phyloP scores from a whole-genome alignment of 495 filamentous ascomycete genomes.

The Lentithecium fluviatile region DNA sequence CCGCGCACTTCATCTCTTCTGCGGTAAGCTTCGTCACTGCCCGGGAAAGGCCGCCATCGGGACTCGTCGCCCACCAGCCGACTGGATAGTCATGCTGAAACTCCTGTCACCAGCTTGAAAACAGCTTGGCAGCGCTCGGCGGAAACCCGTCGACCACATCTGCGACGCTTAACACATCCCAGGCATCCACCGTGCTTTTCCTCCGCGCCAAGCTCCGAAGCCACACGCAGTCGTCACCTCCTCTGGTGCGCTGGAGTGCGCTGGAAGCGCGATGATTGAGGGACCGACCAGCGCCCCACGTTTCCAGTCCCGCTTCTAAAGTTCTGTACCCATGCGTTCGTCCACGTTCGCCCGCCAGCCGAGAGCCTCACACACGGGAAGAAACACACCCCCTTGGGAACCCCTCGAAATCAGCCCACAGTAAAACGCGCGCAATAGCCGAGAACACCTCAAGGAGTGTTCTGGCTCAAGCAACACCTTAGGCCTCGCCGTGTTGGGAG shows the following conservation, averaged over 20 bases:
- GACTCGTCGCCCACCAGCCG: background rate
- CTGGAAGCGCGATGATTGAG: no score
- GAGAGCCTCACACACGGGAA: background rate
- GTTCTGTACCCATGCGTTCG: background rate
- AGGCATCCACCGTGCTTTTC: no score
- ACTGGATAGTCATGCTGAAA: slow-evolving; percentile 8
- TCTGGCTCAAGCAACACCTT: no score
- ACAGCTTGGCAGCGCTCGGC: slow-evolving; percentile 26
- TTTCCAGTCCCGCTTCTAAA: background rate
- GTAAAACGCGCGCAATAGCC: background rate
- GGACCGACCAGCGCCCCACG: no score
- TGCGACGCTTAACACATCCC: no score
- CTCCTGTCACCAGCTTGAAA: slow-evolving; percentile 1
- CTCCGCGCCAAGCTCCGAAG: no score
- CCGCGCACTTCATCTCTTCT: no score
- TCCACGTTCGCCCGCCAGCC: background rate
- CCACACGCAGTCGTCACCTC: no score
- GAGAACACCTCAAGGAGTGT: background rate
- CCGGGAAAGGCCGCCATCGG: background rate
- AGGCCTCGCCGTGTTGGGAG: no score
- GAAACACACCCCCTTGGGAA: background rate
- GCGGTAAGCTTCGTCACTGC: no score
- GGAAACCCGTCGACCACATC: background rate
- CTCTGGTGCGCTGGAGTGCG: no score
- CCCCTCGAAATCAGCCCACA: background rate